phyloP scores from a whole-genome alignment of 2,329 filamentous ascomycete species.

The Cordyceps cateniannulata region DNA sequence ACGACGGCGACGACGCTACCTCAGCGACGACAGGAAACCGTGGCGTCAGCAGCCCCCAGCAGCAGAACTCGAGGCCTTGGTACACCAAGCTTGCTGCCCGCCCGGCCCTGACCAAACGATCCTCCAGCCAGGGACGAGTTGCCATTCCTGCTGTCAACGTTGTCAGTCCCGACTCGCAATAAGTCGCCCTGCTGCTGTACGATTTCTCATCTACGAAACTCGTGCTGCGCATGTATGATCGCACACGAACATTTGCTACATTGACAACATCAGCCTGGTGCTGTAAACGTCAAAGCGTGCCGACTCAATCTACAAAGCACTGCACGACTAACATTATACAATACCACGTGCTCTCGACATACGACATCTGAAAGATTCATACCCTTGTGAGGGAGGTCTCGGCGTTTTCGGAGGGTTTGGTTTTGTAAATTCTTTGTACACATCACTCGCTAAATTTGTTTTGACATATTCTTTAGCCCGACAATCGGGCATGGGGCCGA shows the following conservation, averaged over 20 bases:
- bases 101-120: slow-evolving; percentile 33
- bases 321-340: background rate
- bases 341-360: background rate
- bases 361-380: background rate
- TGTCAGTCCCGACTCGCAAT: background rate
- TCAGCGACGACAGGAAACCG: background rate
- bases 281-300: background rate
- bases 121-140: slow-evolving; percentile 38
- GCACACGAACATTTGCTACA: background rate
- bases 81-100: slow-evolving; percentile 35
- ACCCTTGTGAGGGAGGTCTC: background rate
- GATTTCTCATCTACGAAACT: background rate
- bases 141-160: slow-evolving; percentile 27
- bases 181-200: background rate
- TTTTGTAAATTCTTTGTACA: background rate
- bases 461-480: background rate
- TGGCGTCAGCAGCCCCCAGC: background rate
- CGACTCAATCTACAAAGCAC: background rate
- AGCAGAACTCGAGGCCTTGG: slow-evolving; percentile 29
- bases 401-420: background rate
- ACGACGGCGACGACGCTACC: background rate
- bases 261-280: background rate
- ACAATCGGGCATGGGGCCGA: background rate
- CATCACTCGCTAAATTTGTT: background rate
- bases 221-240: background rate